Base-by-base conservation (phyloP, 2,329 filamentous ascomycete species). In the Trichoderma aggressivum region DNA sequence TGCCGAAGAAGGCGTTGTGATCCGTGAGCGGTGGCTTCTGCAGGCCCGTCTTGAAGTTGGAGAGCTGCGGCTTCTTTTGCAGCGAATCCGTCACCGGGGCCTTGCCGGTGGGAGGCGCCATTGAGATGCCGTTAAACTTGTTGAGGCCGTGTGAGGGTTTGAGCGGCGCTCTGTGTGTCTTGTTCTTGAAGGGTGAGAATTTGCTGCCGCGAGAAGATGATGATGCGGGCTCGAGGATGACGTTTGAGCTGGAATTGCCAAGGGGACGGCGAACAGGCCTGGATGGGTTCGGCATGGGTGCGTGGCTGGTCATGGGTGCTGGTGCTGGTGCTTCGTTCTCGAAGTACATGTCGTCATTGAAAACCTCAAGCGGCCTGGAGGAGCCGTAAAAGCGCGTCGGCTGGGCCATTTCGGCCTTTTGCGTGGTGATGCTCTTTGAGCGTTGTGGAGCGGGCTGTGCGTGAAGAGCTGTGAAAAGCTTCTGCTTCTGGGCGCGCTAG, bases 181-280 rank as follows among this genome's bases (percentile, higher is more conserved):
- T 82, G 75, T 86, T 81, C 82, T 96, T 97, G 77, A 87, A 87
- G 12, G 92, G 93, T 69, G 93, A 97, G 71, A 86, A 86, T 77
- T 84, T 86, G 77, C 86, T 82, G 76, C 84, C 79, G 72, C 85
- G 80, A 72, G 85, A 79, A n/a, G n/a, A n/a, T 75, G 84, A 80
- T 73, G 88, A 85, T 74, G 88, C 85, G 28, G 92, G 91, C 75
- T 91, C 89, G 76, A 95, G 86, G 70, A 90, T 82, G 75, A 91
- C 86, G 80, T 92, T 92, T 73, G 86, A 84, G 81, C 86, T 87
- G 75, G 86, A 81, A 74, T 77, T 83, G 75, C 83, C 81, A 12
- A 88, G 80, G 32, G 86, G 84, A 60, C 85, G 83, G 67, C 85
- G 83, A 39, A 82, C 79, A 30, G 84, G 82, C 72, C 84, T 87